Evolutionary conservation across 2,329 filamentous ascomycete genomes (phyloP).

Genomic region (Fusarium brevicatenulatum): DNA sequence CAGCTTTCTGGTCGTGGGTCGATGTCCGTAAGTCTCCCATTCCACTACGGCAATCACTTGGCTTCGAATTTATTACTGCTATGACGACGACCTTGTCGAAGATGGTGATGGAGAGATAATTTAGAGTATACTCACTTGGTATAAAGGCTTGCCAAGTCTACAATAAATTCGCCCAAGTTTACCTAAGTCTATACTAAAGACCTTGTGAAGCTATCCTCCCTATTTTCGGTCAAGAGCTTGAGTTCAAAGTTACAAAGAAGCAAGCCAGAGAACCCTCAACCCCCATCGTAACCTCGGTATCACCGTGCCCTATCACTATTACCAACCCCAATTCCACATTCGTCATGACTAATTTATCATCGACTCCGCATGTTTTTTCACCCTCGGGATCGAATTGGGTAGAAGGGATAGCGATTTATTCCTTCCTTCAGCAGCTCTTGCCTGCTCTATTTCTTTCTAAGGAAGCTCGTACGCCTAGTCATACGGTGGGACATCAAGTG

Average conservation of each 20-base stretch:
- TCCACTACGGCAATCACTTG: no score
- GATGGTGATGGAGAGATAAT: conserved; percentile 21
- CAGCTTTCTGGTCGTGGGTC: neutral
- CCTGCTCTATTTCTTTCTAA: neutral
- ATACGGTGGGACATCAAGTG: neutral
- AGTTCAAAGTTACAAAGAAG: no score
- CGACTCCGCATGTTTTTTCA: neutral
- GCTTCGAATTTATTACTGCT: neutral
- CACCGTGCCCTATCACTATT: neutral
- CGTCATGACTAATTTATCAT: neutral
- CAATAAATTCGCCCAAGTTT: neutral
- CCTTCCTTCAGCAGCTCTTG: neutral
- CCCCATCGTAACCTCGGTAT: no score
- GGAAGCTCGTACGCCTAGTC: neutral
- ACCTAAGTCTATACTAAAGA: no score
- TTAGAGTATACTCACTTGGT: neutral
- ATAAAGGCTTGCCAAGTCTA: no score
- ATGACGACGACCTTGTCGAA: conserved; percentile 51
- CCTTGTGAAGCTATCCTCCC: neutral
- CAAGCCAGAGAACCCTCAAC: neutral
- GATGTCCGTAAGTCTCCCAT: neutral
- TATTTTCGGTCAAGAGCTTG: rapidly evolving
- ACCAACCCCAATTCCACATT: rapidly evolving
- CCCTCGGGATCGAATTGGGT: neutral
- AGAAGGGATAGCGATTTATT: neutral